Base-by-base conservation (phyloP, 2,329 filamentous ascomycete genomes). In the Claviceps africana region DNA sequence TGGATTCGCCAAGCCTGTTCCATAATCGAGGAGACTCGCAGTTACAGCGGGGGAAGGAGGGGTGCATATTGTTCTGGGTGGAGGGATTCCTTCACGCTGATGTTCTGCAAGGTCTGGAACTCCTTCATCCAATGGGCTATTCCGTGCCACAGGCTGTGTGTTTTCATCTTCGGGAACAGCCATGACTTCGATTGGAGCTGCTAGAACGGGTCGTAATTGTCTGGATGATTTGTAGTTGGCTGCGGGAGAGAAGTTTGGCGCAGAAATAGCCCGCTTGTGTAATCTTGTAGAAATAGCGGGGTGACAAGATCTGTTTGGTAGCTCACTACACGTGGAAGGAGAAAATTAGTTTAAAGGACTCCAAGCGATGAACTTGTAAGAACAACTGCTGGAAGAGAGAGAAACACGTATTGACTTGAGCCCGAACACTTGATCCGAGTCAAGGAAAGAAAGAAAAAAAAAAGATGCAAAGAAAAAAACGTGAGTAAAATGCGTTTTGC, bases 221-320 rank as follows among this genome's bases (percentile, higher is more conserved):
- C 52, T 50, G 19, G 51, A 53, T 8, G 51, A 30, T 25, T 45
- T 21, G 56, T 48, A 48, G n/a, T 55, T 48, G n/a, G 33, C 33
- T 28, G 43, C 21, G 6, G 44, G 64, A 9, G 67, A 62, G 50
- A 73, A 71, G 53, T 72, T 67, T 11, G 75, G 74, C 7, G 74
- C 75, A 9, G 75, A 78, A 19, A 70, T 68, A 3, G 74, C 70
- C 53, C 75, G 65, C 58, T 76, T 77, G 59, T 78, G 75, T 37
- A 63, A 59, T 48, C 60, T 67, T 1, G 62, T 57, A 52, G 60
- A 48, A 43, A 58, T 51, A 50, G 57, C 55, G 30, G 55, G 49
- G 31, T 50, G 53, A 37, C 49, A 47, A 53, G 30, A 56, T 47
- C 39, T 58, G 49, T 30, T 54, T 50, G 45, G 62, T 57, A 54